Evolutionary conservation across 148 eudicot species (phyloP).

Genomic region (Polygonum aviculare): DNA sequence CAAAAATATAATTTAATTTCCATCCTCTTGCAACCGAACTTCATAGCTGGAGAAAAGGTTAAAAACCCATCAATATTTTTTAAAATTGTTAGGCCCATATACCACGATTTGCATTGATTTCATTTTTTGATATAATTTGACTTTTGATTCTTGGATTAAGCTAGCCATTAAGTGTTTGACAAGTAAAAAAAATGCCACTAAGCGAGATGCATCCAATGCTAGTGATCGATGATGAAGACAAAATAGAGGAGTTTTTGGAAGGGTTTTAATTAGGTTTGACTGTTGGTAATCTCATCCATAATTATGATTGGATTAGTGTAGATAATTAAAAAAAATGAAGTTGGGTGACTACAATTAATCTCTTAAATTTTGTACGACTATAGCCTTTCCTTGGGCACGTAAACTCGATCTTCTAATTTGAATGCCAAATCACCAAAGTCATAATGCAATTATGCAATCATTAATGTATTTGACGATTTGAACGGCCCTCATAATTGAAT

Average conservation of each 20-base stretch:
- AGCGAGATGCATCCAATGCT: background rate
- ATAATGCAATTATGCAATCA: slow-evolving; percentile 25
- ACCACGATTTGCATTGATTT: slow-evolving; percentile 3
- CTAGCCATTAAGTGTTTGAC: background rate
- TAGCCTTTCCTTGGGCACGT: slow-evolving; percentile 22
- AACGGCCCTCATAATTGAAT: background rate
- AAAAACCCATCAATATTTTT: background rate
- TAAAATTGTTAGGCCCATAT: background rate
- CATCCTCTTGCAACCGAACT: background rate
- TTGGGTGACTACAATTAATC: slow-evolving; percentile 4
- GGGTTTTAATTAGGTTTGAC: background rate
- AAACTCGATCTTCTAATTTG: slow-evolving; percentile 11
- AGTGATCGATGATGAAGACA: background rate
- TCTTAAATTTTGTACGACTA: slow-evolving; percentile 18
- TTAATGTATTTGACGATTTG: background rate
- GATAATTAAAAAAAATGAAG: background rate
- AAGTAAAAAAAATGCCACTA: no score
- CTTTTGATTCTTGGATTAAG: background rate
- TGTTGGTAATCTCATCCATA: background rate
- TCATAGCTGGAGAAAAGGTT: background rate
- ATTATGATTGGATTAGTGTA: slow-evolving; percentile 2
- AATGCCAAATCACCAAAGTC: slow-evolving; percentile 14
- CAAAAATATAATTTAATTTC: background rate
- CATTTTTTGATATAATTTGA: slow-evolving; percentile 3
- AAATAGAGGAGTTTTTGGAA: slow-evolving; percentile 3